phyloP scores from a whole-genome alignment of 2,329 filamentous ascomycete species.

The Sporothrix pseudoabietina region DNA sequence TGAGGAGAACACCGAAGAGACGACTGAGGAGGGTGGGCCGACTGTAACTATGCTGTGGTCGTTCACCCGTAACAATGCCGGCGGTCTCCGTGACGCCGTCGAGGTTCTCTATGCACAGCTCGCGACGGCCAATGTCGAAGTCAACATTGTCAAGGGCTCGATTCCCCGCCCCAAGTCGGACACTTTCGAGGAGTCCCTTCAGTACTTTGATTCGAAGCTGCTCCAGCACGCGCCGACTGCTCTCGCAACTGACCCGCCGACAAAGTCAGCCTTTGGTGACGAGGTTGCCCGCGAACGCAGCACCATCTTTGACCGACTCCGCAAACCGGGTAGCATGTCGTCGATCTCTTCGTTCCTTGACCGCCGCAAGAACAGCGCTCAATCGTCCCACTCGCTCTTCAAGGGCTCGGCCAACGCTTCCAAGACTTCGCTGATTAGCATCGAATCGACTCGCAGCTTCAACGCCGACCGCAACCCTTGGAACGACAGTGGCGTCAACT shows the following conservation, averaged over 20 bases:
- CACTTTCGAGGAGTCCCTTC: slow-evolving; percentile 94
- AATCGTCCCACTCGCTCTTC: slow-evolving; percentile 82
- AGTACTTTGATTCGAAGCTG: slow-evolving; percentile 95
- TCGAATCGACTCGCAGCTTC: slow-evolving; percentile 90
- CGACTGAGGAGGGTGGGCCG: slow-evolving; percentile 58
- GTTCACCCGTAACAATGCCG: slow-evolving; percentile 96
- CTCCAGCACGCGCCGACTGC: slow-evolving; percentile 87
- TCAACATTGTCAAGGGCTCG: slow-evolving; percentile 84
- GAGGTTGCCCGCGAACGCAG: slow-evolving; percentile 78
- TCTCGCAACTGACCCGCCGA: slow-evolving; percentile 82
- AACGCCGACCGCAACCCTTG: slow-evolving; percentile 92
- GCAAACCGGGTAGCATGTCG: slow-evolving; percentile 92
- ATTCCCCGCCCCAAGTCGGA: slow-evolving; percentile 98
- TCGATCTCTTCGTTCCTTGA: slow-evolving; percentile 96
- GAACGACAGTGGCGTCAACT: slow-evolving; percentile 96
- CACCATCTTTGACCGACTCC: slow-evolving; percentile 85
- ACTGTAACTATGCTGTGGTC: slow-evolving; percentile 70
- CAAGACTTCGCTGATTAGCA: slow-evolving; percentile 92
- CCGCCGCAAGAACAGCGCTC: slow-evolving; percentile 89
- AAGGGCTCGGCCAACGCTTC: slow-evolving; percentile 89
- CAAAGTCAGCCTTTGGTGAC: slow-evolving; percentile 79
- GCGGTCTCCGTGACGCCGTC: slow-evolving; percentile 91
- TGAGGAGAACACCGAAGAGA: slow-evolving; percentile 63
- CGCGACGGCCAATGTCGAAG: slow-evolving; percentile 85
- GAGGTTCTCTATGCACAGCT: slow-evolving; percentile 88